Conservation (phyloP, 768 basidiomycete genomes). For the Termitomyces sp. region DNA sequence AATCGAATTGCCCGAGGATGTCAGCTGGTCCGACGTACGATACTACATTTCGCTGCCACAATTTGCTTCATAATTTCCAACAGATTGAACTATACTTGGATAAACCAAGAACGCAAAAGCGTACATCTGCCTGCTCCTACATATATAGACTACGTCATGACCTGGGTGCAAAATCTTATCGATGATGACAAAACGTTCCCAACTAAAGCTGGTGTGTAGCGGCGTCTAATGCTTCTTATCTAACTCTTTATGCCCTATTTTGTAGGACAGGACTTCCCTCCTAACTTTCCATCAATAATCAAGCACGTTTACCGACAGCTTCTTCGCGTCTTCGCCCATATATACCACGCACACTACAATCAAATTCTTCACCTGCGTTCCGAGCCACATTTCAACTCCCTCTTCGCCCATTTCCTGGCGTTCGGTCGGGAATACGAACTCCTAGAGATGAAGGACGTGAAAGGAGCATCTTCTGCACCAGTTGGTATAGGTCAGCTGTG, state of each 20-base stretch:
- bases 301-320: conserved; percentile 97
- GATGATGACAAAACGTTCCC: conserved; percentile 94
- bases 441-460: conserved; percentile 86
- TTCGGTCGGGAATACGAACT: conserved; percentile 96
- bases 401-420: conserved; percentile 97
- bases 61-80: conserved; percentile 3
- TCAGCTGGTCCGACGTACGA: conserved; percentile 85
- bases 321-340: conserved; percentile 94
- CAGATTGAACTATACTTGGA: conserved; percentile 96
- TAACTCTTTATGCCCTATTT: neutral
- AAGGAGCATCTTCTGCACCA: conserved; percentile 54
- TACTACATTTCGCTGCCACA: neutral
- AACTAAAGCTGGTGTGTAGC: conserved; percentile 83
- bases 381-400: conserved; percentile 94
- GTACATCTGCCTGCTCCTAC: conserved; percentile 92
- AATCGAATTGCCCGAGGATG: conserved; percentile 89
- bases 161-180: conserved; percentile 94
- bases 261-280: conserved; percentile 85
- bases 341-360: conserved; percentile 94
- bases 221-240: neutral
- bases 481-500: conserved; percentile 80
- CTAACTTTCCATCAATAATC: conserved; percentile 82
- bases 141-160: conserved; percentile 99
- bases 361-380: conserved; percentile 91
- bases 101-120: conserved; percentile 90